phyloP scores from a whole-genome alignment of 2,329 filamentous ascomycete genomes.

The Colletotrichum tamarilloi region DNA sequence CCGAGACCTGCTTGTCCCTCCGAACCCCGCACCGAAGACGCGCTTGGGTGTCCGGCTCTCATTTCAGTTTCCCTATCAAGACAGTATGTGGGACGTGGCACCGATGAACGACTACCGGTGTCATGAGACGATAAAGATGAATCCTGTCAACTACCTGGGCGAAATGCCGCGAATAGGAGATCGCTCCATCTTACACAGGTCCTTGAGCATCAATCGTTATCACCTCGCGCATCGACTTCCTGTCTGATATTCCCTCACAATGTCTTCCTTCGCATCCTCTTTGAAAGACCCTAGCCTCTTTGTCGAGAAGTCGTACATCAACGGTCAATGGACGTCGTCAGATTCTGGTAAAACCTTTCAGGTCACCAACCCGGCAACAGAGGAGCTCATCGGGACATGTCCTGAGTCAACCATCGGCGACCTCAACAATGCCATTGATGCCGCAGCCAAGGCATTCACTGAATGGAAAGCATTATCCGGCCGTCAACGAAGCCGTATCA shows the following conservation, averaged over 20 bases:
- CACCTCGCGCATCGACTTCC: too few species aligned
- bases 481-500: slow-evolving; percentile 65
- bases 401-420: slow-evolving; percentile 76
- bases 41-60: too few species aligned
- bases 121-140: not conserved
- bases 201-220: too few species aligned
- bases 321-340: slow-evolving; percentile 19
- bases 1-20: slow-evolving; percentile 8
- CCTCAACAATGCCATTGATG: slow-evolving; percentile 74
- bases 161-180: too few species aligned
- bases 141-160: too few species aligned
- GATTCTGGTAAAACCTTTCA: slow-evolving; percentile 12
- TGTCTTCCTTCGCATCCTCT: not conserved
- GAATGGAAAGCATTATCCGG: slow-evolving; percentile 66
- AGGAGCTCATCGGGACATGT: slow-evolving; percentile 73
- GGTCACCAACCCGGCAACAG: slow-evolving; percentile 72
- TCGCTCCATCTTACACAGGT: too few species aligned
- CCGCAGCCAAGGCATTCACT: slow-evolving; percentile 71
- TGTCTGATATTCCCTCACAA: not conserved
- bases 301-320: slow-evolving; percentile 18
- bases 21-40: not conserved
- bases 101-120: too few species aligned
- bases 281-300: slow-evolving; percentile 20
- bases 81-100: too few species aligned
- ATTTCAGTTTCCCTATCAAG: too few species aligned